A percentile compares a stretch with the other conserved stretches of the same genome.
Conservation (phyloP, 495 filamentous ascomycete species). For the Penicillium silybi region DNA sequence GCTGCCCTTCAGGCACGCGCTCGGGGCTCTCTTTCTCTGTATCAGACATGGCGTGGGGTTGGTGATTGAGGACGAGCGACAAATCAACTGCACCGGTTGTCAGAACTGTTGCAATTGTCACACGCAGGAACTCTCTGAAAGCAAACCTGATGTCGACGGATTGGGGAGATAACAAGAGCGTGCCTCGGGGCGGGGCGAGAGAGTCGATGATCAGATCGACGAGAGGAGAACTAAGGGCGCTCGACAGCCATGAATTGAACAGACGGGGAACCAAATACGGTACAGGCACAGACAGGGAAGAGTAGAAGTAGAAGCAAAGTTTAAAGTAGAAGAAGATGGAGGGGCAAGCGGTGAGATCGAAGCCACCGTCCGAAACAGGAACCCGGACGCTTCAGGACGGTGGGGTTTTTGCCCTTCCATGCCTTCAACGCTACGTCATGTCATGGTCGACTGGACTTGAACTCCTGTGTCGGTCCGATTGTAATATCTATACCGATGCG, state of each 20-base stretch:
- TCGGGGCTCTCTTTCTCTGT: conserved; percentile 24
- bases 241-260: conserved; percentile 22
- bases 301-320: conserved; percentile 8
- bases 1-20: conserved; percentile 30
- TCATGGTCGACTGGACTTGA: conserved; percentile 1
- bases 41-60: conserved; percentile 28
- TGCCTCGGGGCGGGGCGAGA: conserved; percentile 19
- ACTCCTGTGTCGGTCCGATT: background rate
- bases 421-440: conserved; percentile 20
- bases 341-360: conserved; percentile 27
- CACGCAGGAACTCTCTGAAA: background rate
- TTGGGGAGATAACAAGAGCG: conserved; percentile 1
- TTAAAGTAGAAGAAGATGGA: conserved; percentile 11
- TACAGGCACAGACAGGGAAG: background rate
- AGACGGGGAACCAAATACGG: background rate
- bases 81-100: conserved; percentile 12
- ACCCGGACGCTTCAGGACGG: conserved; percentile 9
- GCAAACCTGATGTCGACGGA: conserved; percentile 3
- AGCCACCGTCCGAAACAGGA: conserved; percentile 23
- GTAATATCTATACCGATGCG: background rate
- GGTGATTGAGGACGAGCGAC: conserved; percentile 3
- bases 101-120: conserved; percentile 17
- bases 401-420: conserved; percentile 8
- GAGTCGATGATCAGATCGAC: conserved; percentile 12
- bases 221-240: conserved; percentile 9